These are phyloP conservation scores for Aleurites moluccanus DNA, from an alignment of 441 rosid species.

Conservation along the genomic window DNA sequence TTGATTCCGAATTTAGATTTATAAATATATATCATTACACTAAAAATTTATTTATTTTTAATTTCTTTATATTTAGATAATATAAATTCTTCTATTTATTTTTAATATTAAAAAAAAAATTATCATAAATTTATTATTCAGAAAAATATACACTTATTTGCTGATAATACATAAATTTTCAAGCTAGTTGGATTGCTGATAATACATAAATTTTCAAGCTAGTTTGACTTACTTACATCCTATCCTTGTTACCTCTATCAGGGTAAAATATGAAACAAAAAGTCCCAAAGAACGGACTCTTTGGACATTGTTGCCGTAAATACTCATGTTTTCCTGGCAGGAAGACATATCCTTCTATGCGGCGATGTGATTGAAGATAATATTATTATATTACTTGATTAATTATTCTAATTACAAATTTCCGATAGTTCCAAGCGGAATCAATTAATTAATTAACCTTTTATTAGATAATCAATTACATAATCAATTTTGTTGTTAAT, in stretches of 20 bases:
- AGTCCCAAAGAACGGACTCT: neutral
- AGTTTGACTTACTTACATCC: neutral
- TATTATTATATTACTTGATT: neutral
- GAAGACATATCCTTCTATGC: slow-evolving; percentile 18
- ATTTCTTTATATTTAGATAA: too few relatives aligned
- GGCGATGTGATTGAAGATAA: slow-evolving; percentile 20
- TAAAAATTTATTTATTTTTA: too few relatives aligned
- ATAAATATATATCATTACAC: too few relatives aligned
- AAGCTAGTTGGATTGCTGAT: too few relatives aligned
- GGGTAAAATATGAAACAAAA: neutral
- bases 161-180: too few relatives aligned
- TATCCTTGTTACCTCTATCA: neutral
- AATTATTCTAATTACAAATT: neutral
- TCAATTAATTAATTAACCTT: neutral
- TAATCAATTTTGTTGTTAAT: neutral
- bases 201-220: too few relatives aligned
- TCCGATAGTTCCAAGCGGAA: neutral
- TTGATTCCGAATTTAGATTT: too few relatives aligned
- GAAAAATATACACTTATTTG: too few relatives aligned
- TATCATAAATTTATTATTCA: too few relatives aligned
- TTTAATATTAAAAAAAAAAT: too few relatives aligned
- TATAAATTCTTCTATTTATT: too few relatives aligned
- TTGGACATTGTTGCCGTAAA: too few relatives aligned
- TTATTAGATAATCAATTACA: neutral
- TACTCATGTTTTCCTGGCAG: slow-evolving; percentile 1